These are phyloP conservation scores for Cladophialophora bantiana DNA, from an alignment of 2,329 filamentous ascomycete species.

Conservation along the genomic window DNA sequence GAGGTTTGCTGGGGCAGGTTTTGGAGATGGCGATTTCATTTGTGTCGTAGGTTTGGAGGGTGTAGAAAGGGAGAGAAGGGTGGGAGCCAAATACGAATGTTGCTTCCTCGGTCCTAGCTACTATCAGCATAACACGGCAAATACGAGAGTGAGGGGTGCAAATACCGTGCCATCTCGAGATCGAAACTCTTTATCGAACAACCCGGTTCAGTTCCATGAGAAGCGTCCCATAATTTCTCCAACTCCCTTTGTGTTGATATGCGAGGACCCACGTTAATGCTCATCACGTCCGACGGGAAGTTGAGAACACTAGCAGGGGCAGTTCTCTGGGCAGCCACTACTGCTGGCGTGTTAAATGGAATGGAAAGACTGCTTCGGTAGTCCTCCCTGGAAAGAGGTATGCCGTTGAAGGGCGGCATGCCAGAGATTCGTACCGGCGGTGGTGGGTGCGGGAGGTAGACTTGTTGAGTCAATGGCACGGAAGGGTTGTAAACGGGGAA, in stretches of 20 bases:
- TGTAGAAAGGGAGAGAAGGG: conserved; percentile 53
- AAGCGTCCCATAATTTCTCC: conserved; percentile 53
- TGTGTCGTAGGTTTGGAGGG: conserved; percentile 51
- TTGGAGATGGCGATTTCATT: conserved; percentile 53
- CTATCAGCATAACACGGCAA: conserved; percentile 33
- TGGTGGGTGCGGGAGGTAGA: conserved; percentile 45
- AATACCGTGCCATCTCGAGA: conserved; percentile 51
- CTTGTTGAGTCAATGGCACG: conserved; percentile 47
- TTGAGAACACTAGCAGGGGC: conserved; percentile 53
- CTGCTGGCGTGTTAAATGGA: conserved; percentile 42
- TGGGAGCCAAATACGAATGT: conserved; percentile 53
- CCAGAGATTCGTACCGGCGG: conserved; percentile 30
- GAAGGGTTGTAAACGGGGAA: conserved; percentile 54
- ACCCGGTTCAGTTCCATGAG: conserved; percentile 52
- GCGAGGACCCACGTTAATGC: conserved; percentile 44
- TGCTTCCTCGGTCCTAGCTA: conserved; percentile 48
- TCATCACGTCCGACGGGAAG: conserved; percentile 49
- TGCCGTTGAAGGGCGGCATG: conserved; percentile 17
- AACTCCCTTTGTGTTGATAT: conserved; percentile 52
- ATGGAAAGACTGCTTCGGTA: conserved; percentile 45
- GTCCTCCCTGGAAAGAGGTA: conserved; percentile 36
- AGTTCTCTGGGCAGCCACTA: conserved; percentile 49
- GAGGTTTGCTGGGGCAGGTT: conserved; percentile 46
- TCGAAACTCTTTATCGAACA: conserved; percentile 47
- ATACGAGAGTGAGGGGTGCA: not conserved